Evolutionary conservation across 2,329 filamentous ascomycete species (phyloP).

Genomic region (Grosmannia clavigera): DNA sequence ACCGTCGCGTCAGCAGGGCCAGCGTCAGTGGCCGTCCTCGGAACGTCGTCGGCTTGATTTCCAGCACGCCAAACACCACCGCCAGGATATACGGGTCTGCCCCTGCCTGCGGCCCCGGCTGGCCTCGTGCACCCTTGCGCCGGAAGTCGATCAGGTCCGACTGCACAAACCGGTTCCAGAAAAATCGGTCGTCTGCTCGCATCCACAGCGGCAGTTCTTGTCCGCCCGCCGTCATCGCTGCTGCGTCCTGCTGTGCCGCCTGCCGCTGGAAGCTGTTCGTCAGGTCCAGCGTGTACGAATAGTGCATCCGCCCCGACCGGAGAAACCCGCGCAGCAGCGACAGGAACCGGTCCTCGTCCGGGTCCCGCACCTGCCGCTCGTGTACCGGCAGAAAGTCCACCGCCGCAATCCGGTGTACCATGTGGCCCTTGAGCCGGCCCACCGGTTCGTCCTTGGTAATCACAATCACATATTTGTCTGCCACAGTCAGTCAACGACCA

Average conservation of each 20-base stretch:
- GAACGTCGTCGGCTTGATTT: constrained; percentile 75
- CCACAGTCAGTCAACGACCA: no score
- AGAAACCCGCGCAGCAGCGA: constrained; percentile 69
- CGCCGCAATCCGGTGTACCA: constrained; percentile 83
- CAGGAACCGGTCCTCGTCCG: constrained; percentile 89
- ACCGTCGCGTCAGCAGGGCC: constrained; percentile 77
- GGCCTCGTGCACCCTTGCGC: constrained; percentile 45
- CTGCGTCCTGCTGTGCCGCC: constrained; percentile 55
- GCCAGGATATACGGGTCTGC: constrained; percentile 89
- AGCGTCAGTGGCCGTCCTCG: constrained; percentile 78
- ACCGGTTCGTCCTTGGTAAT: constrained; percentile 91
- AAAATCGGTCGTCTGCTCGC: constrained; percentile 91
- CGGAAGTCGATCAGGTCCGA: constrained; percentile 87
- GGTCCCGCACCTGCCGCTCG: constrained; percentile 81
- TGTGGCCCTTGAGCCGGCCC: constrained; percentile 85
- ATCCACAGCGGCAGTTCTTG: constrained; percentile 61
- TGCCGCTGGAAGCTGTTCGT: constrained; percentile 97
- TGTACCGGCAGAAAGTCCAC: constrained; percentile 91
- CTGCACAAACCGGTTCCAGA: constrained; percentile 93
- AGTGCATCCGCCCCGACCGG: constrained; percentile 84
- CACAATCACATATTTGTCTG: constrained; percentile 90
- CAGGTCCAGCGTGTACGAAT: constrained; percentile 92
- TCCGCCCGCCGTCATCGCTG: background rate
- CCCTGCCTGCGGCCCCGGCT: constrained; percentile 57
- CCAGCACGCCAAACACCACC: constrained; percentile 91